These are phyloP conservation scores for Alternaria sp. DNA, from an alignment of 2,329 filamentous ascomycete species.

Conservation along the genomic window DNA sequence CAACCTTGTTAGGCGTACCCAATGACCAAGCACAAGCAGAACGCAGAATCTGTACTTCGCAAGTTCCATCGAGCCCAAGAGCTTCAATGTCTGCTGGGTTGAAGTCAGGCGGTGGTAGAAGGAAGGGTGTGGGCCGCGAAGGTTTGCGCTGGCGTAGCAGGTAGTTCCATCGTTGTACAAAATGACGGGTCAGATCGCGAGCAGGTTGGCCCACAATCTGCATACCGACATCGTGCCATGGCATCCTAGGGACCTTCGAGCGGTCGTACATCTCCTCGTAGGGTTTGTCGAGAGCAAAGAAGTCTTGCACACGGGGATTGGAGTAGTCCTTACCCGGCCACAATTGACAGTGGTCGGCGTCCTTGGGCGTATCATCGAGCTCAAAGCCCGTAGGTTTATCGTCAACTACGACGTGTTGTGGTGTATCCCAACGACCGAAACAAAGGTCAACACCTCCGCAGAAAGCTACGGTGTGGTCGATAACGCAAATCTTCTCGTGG, in stretches of 20 bases:
- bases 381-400: constrained; percentile 97
- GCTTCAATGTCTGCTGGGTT: constrained; percentile 84
- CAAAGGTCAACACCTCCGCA: constrained; percentile 95
- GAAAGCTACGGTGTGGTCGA: constrained; percentile 95
- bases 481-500: constrained; percentile 96
- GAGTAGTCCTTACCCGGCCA: constrained; percentile 99
- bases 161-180: constrained; percentile 98
- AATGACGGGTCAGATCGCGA: constrained; percentile 91
- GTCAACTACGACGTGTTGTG: constrained; percentile 87
- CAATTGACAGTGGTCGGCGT: constrained; percentile 92
- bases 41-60: constrained; percentile 93
- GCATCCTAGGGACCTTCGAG: constrained; percentile 87
- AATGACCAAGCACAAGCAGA: constrained; percentile 93
- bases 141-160: constrained; percentile 91
- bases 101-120: constrained; percentile 93
- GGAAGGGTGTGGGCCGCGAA: constrained; percentile 89
- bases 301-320: constrained; percentile 93
- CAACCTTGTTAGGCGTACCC: constrained; percentile 80
- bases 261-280: constrained; percentile 99
- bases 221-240: constrained; percentile 98
- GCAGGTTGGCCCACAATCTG: constrained; percentile 96
- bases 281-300: constrained; percentile 89
- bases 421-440: constrained; percentile 96
- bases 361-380: constrained; percentile 72
- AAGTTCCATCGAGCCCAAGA: constrained; percentile 89